Evolutionary conservation across 768 basidiomycete genomes (phyloP).

Genomic region (Tylopilus rubrobrunneus): DNA sequence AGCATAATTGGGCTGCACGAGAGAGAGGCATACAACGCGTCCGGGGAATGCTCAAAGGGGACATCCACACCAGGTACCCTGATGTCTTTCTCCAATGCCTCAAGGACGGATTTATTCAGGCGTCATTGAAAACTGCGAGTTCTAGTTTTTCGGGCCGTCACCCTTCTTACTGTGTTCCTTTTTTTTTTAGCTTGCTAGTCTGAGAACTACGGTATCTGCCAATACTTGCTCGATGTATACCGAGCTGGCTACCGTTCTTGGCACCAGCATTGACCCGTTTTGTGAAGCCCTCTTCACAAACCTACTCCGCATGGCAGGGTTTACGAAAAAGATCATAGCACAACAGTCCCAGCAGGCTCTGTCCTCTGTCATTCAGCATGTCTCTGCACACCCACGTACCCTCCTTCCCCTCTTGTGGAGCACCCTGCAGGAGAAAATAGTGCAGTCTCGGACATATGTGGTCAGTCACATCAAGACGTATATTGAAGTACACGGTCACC

Average conservation of each 20-base stretch:
- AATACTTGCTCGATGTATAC: slow-evolving; percentile 74
- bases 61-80: slow-evolving; percentile 66
- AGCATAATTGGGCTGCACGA: slow-evolving; percentile 89
- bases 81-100: slow-evolving; percentile 74
- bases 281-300: slow-evolving; percentile 74
- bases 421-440: slow-evolving; percentile 74
- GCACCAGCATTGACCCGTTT: slow-evolving; percentile 68
- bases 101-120: slow-evolving; percentile 76
- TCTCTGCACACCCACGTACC: slow-evolving; percentile 66
- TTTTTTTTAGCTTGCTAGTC: slow-evolving; percentile 63
- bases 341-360: slow-evolving; percentile 79
- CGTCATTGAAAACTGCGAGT: slow-evolving; percentile 80
- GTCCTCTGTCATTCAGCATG: slow-evolving; percentile 60
- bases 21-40: slow-evolving; percentile 76
- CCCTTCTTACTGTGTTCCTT: not conserved
- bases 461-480: slow-evolving; percentile 72
- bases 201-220: slow-evolving; percentile 85
- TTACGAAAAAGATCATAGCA: slow-evolving; percentile 90
- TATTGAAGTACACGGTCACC: slow-evolving; percentile 66
- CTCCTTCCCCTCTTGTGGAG: slow-evolving; percentile 66
- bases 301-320: slow-evolving; percentile 79
- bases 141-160: not conserved
- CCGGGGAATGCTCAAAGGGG: slow-evolving; percentile 87
- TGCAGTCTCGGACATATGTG: slow-evolving; percentile 65
- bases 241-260: slow-evolving; percentile 69